Evolutionary conservation across 116 monocot species (phyloP).

Genomic region (Trichopus zeylanicus): DNA sequence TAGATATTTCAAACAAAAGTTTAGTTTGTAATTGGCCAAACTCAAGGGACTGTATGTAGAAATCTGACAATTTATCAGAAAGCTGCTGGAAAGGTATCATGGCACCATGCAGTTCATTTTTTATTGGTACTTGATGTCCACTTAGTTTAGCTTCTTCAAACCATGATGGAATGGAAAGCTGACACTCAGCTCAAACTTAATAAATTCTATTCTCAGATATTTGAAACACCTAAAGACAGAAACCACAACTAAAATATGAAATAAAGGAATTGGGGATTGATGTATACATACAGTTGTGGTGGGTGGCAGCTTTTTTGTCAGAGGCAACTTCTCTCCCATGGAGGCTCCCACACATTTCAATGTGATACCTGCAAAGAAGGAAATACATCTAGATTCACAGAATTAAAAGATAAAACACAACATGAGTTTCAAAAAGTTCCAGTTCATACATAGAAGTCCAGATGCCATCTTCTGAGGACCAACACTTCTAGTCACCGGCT

Average conservation of each 20-base stretch:
- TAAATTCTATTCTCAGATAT: too few species aligned
- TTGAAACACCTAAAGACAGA: neutral
- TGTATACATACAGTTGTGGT: slow-evolving; percentile 53
- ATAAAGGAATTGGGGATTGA: neutral
- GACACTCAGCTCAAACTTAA: too few species aligned
- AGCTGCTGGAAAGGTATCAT: too few species aligned
- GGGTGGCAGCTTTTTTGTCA: slow-evolving; percentile 71
- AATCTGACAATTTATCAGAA: too few species aligned
- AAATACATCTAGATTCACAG: neutral
- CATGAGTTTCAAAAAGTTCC: neutral
- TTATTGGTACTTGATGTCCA: too few species aligned
- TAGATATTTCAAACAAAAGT: too few species aligned
- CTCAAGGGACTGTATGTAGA: too few species aligned
- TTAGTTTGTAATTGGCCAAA: too few species aligned
- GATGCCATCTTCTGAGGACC: slow-evolving; percentile 76
- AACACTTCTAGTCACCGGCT: slow-evolving; percentile 28
- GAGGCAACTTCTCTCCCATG: slow-evolving; percentile 70
- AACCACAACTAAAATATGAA: neutral
- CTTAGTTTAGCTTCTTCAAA: too few species aligned
- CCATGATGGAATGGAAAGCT: too few species aligned
- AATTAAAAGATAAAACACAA: neutral
- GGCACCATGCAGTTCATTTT: too few species aligned
- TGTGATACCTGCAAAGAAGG: slow-evolving; percentile 55
- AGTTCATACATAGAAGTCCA: slow-evolving; percentile 57
- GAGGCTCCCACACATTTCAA: slow-evolving; percentile 89